Evolutionary conservation across 2,329 filamentous ascomycete species (phyloP), one percentile per base, ranked within the genome.

Genomic region (Aspergillus melleus): DNA sequence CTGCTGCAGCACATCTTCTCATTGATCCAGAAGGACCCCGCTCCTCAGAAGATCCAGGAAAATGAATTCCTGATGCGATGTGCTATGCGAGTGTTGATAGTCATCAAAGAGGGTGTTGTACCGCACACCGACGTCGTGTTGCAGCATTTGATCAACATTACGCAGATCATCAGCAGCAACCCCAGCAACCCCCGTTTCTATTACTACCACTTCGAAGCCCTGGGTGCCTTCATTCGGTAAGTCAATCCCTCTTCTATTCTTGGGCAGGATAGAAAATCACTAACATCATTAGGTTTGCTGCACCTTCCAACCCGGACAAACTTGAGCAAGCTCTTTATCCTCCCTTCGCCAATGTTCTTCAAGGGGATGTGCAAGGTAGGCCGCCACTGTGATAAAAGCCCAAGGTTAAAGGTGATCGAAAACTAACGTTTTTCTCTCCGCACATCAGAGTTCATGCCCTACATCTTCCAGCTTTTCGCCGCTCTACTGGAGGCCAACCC

Each of bases 41-140:
- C 90, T 11, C 90, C 96, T 1, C 87, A 94, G 65, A 99, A 98
- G 82, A 88, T 99, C 62, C 95, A 99, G 73, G 95, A 99, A 77
- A 99, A 99, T 72, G 95, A 99, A 74, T 99, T 98, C 75, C 77
- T 99, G 71, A 98, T 99, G 93, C 91, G 92, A 69, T 99, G 95
- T 70, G 92, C 97, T 58, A 99, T 99, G 95, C 87, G 95, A 68
- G 94, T 99, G 12, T 82, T 99, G 61, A 92, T 99, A 65, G 93
- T 98, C 64, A 90, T 98, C 76, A 91, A 90, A 73, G 93, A 96
- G 52, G 90, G 88, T 29, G 86, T 94, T 14, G 78, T 88, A 2
- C 84, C 88, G 1, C 87, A 95, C 52, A 83, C 89, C 6, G 91
- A 96, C 67, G 85, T 84, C 66, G 86, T 96, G n/a, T 80, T 98